phyloP scores from a whole-genome alignment of 139 green algal species.

The Spirogloea muscicola region DNA sequence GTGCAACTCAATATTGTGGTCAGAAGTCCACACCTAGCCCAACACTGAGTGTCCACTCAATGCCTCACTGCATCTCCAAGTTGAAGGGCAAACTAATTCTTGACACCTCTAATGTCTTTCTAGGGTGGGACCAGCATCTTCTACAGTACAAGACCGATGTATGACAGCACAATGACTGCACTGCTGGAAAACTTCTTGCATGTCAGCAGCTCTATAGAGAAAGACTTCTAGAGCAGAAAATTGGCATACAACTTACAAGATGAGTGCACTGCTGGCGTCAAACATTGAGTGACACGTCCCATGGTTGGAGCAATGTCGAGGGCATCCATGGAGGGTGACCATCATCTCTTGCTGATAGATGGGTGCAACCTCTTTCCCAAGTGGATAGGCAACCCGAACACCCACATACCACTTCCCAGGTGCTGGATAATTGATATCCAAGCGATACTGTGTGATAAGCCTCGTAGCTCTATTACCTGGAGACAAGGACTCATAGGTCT shows the following conservation, averaged over 20 bases:
- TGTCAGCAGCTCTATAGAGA: neutral
- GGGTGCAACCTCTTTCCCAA: no score
- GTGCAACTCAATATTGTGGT: neutral
- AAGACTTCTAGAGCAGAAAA: neutral
- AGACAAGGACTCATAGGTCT: no score
- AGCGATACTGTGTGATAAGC: no score
- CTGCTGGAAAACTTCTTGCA: neutral
- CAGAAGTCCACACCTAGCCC: neutral
- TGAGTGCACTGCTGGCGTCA: neutral
- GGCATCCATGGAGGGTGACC: constrained; percentile 22
- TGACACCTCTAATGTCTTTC: neutral
- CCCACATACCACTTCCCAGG: no score
- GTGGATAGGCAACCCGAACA: no score
- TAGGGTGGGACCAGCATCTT: neutral
- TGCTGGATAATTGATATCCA: no score
- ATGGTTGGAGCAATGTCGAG: constrained; percentile 6
- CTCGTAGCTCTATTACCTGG: no score
- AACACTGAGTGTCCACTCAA: no score
- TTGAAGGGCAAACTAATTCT: neutral
- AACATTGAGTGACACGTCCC: constrained; percentile 6
- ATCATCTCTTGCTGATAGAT: no score
- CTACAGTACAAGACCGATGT: neutral
- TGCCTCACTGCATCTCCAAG: no score
- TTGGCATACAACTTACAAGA: neutral
- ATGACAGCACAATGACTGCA: neutral